These are phyloP conservation scores for Acanthamoeba pearcei DNA, from an alignment of 208 protist genomes.

Conservation along the genomic window DNA sequence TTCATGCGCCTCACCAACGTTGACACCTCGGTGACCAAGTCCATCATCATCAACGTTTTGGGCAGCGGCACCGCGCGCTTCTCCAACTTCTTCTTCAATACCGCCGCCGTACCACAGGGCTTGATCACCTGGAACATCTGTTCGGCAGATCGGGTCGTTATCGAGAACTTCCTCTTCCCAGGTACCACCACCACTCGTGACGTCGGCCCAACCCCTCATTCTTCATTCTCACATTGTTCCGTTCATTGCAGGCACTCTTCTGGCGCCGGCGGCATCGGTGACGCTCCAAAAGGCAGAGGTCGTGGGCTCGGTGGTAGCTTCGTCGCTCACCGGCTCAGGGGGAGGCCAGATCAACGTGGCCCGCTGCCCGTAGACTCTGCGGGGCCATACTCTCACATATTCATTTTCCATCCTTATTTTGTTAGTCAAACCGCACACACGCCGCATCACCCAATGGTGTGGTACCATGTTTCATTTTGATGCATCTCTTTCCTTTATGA, in stretches of 20 bases:
- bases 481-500: no score
- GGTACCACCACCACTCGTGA: neutral
- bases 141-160: neutral
- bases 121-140: conserved; percentile 42
- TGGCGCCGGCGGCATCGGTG: neutral
- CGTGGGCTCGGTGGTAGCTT: neutral
- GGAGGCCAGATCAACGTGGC: conserved; percentile 25
- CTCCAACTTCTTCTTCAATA: conserved; percentile 50
- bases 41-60: conserved; percentile 13
- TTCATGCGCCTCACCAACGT: neutral
- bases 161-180: neutral
- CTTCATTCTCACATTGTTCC: neutral
- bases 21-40: neutral
- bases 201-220: no score
- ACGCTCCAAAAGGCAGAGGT: neutral
- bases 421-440: no score
- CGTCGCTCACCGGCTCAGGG: neutral
- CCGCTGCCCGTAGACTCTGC: neutral
- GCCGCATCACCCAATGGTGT: no score
- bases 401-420: no score
- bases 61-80: conserved; percentile 13
- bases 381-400: no score
- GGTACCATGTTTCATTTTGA: no score
- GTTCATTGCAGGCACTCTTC: neutral
- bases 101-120: neutral